phyloP scores from a whole-genome alignment of 345 rosid species.

The Tarenaya hassleriana region DNA sequence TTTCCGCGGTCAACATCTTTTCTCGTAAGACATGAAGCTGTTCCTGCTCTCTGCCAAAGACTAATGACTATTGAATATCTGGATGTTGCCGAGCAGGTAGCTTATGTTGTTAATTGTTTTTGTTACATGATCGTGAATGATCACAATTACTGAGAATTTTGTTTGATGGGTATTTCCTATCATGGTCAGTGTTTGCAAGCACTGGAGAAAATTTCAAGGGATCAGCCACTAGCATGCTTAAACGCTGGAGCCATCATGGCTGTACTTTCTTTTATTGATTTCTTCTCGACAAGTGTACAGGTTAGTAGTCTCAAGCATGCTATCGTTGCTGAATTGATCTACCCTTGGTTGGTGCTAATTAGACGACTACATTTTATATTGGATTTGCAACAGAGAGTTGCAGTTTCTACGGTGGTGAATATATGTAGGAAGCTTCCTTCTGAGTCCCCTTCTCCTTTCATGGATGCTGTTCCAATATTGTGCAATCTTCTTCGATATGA shows the following conservation, averaged over 20 bases:
- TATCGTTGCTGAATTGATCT: constrained; percentile 8
- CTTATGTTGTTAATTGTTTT: not conserved
- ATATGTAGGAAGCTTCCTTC: constrained; percentile 80
- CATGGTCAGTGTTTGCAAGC: constrained; percentile 85
- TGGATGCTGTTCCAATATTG: constrained; percentile 82
- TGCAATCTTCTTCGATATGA: constrained; percentile 87
- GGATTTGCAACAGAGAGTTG: constrained; percentile 62
- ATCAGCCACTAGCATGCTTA: constrained; percentile 79
- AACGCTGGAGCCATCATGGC: constrained; percentile 91
- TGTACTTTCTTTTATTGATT: constrained; percentile 68
- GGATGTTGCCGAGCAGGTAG: constrained; percentile 97
- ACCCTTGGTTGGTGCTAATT: constrained; percentile 1
- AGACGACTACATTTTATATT: constrained; percentile 11
- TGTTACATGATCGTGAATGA: not conserved
- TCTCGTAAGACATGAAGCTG: constrained; percentile 72
- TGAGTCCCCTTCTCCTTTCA: constrained; percentile 43
- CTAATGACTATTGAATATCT: constrained; percentile 69
- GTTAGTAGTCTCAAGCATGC: constrained; percentile 30
- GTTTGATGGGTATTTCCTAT: constrained; percentile 1
- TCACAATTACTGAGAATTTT: not conserved
- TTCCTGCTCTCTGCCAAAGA: constrained; percentile 78
- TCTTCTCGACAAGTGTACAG: constrained; percentile 85
- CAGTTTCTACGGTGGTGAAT: constrained; percentile 82
- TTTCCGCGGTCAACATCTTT: constrained; percentile 65
- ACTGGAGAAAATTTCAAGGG: constrained; percentile 86